Evolutionary conservation across 2,329 filamentous ascomycete species (phyloP).

Genomic region (Epichloe bromicola): DNA sequence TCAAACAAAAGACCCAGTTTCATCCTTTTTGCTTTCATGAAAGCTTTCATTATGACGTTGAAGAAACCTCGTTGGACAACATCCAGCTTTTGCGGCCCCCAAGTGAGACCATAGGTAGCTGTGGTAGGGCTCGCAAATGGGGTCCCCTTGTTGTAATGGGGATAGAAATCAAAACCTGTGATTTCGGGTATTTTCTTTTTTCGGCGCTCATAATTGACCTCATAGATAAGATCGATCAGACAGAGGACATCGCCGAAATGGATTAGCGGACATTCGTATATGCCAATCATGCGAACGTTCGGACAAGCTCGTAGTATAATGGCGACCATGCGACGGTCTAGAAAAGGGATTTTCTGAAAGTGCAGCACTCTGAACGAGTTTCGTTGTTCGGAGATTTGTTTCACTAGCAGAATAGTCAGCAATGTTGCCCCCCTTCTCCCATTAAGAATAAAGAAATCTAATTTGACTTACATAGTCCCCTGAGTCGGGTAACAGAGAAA

Average conservation of each 20-base stretch:
- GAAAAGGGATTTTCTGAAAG: conserved; percentile 16
- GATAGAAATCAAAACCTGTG: conserved; percentile 21
- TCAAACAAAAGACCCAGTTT: conserved; percentile 18
- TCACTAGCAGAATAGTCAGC: conserved; percentile 11
- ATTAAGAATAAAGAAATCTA: background rate
- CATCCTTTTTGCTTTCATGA: conserved; percentile 20
- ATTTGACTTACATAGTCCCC: conserved; percentile 13
- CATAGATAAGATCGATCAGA: conserved; percentile 22
- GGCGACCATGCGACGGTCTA: conserved; percentile 22
- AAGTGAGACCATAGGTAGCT: conserved; percentile 18
- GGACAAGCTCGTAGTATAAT: conserved; percentile 22
- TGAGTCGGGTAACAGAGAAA: conserved; percentile 6
- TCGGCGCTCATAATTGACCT: conserved; percentile 18
- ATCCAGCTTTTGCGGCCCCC: conserved; percentile 13
- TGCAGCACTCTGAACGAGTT: conserved; percentile 14
- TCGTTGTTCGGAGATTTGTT: conserved; percentile 9
- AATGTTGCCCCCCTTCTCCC: background rate
- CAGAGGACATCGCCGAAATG: conserved; percentile 23
- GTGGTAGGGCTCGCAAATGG: conserved; percentile 6
- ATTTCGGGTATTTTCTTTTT: conserved; percentile 8
- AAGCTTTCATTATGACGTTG: conserved; percentile 20
- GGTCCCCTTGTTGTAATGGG: conserved; percentile 18
- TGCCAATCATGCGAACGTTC: conserved; percentile 19
- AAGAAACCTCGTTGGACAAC: conserved; percentile 21
- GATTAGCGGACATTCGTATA: conserved; percentile 25